Evolutionary conservation across 306 rosid genomes (phyloP).

Genomic region (Abrus precatorius): DNA sequence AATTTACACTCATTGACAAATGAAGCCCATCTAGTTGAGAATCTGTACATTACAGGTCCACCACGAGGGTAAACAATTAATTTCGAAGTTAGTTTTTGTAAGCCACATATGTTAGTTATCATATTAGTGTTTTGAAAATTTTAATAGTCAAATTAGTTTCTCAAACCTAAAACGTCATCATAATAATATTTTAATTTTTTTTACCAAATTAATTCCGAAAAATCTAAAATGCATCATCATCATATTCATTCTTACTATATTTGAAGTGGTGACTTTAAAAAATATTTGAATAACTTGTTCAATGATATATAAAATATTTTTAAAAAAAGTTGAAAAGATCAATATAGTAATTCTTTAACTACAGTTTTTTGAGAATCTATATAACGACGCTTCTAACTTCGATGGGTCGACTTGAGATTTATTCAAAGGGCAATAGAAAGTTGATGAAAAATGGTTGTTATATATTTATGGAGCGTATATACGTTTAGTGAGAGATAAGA

Average conservation of each 20-base stretch:
- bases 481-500: no score
- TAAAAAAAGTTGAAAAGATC: no score
- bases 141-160: not conserved
- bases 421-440: no score
- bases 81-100: not conserved
- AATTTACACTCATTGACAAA: conserved; percentile 18
- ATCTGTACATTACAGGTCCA: not conserved
- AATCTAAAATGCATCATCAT: not conserved
- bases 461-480: no score
- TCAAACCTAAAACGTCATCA: not conserved
- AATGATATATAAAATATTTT: no score
- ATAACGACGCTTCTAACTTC: no score
- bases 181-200: not conserved
- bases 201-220: not conserved
- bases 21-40: conserved; percentile 34
- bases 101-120: not conserved
- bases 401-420: no score
- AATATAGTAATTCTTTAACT: not conserved
- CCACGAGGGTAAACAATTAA: not conserved
- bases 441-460: no score
- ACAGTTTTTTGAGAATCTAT: not conserved
- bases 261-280: not conserved
- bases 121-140: not conserved
- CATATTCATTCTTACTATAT: not conserved
- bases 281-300: not conserved